Evolutionary conservation across 2,329 filamentous ascomycete species (phyloP).

Genomic region (Cadophora gregata): DNA sequence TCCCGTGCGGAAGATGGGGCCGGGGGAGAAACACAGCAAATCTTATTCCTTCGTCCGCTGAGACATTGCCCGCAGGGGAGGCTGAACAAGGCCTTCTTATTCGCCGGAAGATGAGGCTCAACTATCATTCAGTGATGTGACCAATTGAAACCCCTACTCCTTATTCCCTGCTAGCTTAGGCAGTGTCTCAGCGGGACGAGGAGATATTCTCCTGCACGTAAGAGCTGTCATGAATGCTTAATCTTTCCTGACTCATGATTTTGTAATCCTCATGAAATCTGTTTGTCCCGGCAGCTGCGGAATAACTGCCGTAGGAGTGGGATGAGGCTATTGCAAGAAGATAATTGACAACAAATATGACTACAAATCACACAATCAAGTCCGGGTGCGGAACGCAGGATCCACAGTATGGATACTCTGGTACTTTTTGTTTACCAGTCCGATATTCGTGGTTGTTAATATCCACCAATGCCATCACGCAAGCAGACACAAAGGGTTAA

Average conservation of each 20-base stretch:
- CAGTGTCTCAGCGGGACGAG: not conserved
- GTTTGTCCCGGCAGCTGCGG: not conserved
- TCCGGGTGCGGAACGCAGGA: not conserved
- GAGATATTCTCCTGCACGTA: not conserved
- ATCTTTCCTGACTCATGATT: not conserved
- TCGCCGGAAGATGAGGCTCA: too few relatives aligned
- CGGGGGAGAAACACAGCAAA: not conserved
- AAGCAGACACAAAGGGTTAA: not conserved
- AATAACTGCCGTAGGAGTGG: not conserved
- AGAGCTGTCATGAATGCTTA: conserved; percentile 9
- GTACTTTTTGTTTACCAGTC: conserved; percentile 10
- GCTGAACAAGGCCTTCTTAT: too few relatives aligned
- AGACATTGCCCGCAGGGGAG: too few relatives aligned
- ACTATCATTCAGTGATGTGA: too few relatives aligned
- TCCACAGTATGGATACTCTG: conserved; percentile 8
- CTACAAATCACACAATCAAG: not conserved
- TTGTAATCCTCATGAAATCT: not conserved
- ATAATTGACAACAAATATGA: not conserved
- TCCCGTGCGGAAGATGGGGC: not conserved
- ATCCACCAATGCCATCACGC: not conserved
- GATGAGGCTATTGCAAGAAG: conserved; percentile 2
- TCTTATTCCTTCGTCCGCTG: too few relatives aligned
- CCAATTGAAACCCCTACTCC: too few relatives aligned
- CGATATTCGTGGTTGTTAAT: not conserved
- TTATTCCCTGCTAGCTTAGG: too few relatives aligned